phyloP scores from a whole-genome alignment of 2,329 filamentous ascomycete species.

The Lasiodiplodia gonubiensis region DNA sequence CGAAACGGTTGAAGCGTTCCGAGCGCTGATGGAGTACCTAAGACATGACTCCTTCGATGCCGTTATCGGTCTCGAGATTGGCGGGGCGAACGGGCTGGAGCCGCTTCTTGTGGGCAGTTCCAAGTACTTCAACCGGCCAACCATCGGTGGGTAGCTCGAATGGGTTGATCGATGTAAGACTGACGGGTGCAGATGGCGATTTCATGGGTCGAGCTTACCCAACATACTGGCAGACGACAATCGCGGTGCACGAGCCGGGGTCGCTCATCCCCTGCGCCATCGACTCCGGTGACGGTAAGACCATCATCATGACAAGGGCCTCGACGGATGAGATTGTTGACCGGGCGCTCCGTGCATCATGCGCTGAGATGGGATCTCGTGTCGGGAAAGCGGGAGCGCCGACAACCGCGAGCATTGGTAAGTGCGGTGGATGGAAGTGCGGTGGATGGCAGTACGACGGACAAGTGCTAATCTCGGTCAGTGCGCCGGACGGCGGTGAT shows the following conservation, averaged over 20 bases:
- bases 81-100: constrained; percentile 51
- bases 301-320: constrained; percentile 30
- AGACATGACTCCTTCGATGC: constrained; percentile 42
- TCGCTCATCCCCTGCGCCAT: constrained; percentile 26
- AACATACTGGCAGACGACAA: constrained; percentile 28
- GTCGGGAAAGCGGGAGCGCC: constrained; percentile 51
- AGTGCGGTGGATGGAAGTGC: neutral
- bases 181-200: constrained; percentile 24
- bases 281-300: constrained; percentile 28
- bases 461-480: constrained; percentile 27
- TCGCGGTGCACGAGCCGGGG: constrained; percentile 24
- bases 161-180: constrained; percentile 2
- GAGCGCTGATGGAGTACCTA: constrained; percentile 44
- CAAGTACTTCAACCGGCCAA: constrained; percentile 33
- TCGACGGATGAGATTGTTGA: constrained; percentile 30
- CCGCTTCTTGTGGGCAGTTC: constrained; percentile 36
- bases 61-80: constrained; percentile 53
- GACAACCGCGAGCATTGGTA: constrained; percentile 42
- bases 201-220: constrained; percentile 27
- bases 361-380: constrained; percentile 25
- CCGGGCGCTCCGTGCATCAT: constrained; percentile 31
- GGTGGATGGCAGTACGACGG: no score
- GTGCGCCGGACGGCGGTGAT: constrained; percentile 41
- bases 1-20: constrained; percentile 50
- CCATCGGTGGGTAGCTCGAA: constrained; percentile 15